Conservation (phyloP, 257 asterid genomes). For the Ligustrum vulgare region DNA sequence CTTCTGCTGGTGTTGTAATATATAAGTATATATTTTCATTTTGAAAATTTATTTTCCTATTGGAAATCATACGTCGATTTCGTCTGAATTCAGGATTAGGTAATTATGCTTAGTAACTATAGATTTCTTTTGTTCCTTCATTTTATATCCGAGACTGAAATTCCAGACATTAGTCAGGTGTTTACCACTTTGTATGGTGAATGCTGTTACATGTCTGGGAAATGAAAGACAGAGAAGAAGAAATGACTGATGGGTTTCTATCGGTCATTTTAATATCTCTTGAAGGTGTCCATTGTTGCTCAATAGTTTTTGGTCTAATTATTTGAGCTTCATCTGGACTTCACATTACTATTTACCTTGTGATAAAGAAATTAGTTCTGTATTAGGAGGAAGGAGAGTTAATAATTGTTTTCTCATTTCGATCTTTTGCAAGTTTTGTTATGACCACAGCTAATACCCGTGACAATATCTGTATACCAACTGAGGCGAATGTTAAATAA, state of each 20-base stretch:
- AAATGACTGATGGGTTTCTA: slow-evolving; percentile 29
- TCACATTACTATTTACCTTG: slow-evolving; percentile 15
- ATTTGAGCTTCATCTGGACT: slow-evolving; percentile 51
- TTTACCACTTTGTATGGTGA: slow-evolving; percentile 26
- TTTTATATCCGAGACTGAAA: neutral
- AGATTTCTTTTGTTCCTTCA: neutral
- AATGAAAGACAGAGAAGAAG: slow-evolving; percentile 31
- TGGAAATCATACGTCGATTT: neutral
- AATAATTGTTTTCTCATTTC: neutral
- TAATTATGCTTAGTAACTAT: neutral
- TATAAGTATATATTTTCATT: neutral
- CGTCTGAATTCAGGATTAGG: neutral
- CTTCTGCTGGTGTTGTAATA: neutral
- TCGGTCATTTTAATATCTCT: slow-evolving; percentile 36
- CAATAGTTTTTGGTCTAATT: slow-evolving; percentile 22
- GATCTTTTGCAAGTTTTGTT: neutral
- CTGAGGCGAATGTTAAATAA: neutral
- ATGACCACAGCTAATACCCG: neutral
- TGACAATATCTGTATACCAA: no score
- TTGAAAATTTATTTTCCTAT: neutral
- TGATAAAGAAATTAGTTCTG: neutral
- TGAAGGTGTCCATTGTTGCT: slow-evolving; percentile 53
- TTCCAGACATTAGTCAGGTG: slow-evolving; percentile 40
- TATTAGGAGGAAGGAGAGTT: neutral
- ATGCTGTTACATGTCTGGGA: slow-evolving; percentile 50